Base-by-base conservation (phyloP, 129 eudicot genomes). In the Lactuca saligna region DNA sequence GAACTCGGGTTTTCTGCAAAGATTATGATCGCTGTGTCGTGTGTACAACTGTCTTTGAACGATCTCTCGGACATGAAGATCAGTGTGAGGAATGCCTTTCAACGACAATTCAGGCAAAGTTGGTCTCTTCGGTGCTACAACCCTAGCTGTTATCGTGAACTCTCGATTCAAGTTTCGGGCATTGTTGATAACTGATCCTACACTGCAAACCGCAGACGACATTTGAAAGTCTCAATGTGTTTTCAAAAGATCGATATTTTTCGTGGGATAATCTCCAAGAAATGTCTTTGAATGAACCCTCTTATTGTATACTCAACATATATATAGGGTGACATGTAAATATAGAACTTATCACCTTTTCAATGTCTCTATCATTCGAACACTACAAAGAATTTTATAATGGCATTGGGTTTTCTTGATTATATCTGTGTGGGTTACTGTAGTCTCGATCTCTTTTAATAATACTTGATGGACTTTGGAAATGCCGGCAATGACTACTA, bases 41-140 rank as follows among this genome's bases (percentile, higher is more conserved):
- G 66, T 68, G 15, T 49, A 66, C n/a, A 83, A 54, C 41, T 89
- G 96, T 42, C 86, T 80, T 25, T 67, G 79, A 41, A 84, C 96
- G 6, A 89, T 80, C 49, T 89, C 93, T 8, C 63, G 77, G 1
- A 86, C 79, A 6, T 71, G 73, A 35, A 80, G 75, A 82, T 84
- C 88, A 33, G 78, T 84, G 42, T 67, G 81, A 65, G 87, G 71
- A 61, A 85, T 77, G 61, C 87, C 83, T 63, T 80, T 68, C 32
- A 86, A 59, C 1, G 90, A 86, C 33, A 89, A 57, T 8, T 86
- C 81, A 0, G 86, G 80, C 6, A 58, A 70, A 3, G 8, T 25
- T 55, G 77, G 75, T 66, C 74, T 75, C 33, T 75, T 86, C 12
- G 88, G 87, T 57, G 79, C 68, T 69, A 84, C 86, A 65, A 84